Base-by-base conservation (phyloP, 257 asterid genomes). In the Lantana camara region DNA sequence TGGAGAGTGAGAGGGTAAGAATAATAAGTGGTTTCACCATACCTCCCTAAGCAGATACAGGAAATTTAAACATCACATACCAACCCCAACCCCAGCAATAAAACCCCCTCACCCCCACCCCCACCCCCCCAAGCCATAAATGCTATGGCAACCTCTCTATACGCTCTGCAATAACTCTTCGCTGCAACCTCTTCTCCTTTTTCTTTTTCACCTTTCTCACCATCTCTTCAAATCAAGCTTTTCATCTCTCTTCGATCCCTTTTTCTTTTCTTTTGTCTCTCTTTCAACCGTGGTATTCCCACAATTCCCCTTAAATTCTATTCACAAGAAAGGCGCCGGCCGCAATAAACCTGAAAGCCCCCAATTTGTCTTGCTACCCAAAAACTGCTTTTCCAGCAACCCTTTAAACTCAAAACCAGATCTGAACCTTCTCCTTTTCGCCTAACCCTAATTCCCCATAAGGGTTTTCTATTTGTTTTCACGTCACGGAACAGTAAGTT, bases 141-240 rank as follows among this genome's bases (percentile, higher is more conserved):
- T 90, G 97, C 91, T 15, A 68, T 79, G 77, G 55, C 93, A 86
- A 80, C 96, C 77, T 82, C 87, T 82, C 84, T 79, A 83, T 79
- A 68, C 84, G 71, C 85, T 75, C 81, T 78, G 88, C 89, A 87
- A 48, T 87, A 52, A 90, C 94, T 87, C 91, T 88, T 66, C 74
- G 40, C 89, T 80, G 75, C 85, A 79, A 52, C 85, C 66, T 76
- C 83, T 68, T 68, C 64, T 66, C 9, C 57, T 10, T 56, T 20
- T 30, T 67, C 71, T 8, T 41, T 73, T 38, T 73, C 80, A 46
- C 40, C 79, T 73, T 27, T 48, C 79, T 67, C 76, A 60, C 54
- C 60, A 7, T 44, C 64, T 57, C 22, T 17, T 35, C 40, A 35
- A 35, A 35, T 27, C 5, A 27, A 27, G 32, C 40, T 9, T 9